Conservation (phyloP, 352 stramenopile species). For the Phytophthora parvispora region DNA sequence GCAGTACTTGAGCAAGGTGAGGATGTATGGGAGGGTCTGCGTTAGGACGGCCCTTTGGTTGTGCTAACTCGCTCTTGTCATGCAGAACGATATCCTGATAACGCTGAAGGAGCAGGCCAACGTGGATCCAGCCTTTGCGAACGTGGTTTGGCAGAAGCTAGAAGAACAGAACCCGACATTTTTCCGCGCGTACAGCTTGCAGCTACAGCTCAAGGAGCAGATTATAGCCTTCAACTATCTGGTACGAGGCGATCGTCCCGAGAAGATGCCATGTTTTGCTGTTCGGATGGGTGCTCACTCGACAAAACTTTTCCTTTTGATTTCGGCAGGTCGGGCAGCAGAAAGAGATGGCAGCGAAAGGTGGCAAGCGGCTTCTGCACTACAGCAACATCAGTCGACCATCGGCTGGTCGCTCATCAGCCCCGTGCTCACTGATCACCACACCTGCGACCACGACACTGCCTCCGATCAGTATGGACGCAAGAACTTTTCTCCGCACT, state of each 20-base stretch:
- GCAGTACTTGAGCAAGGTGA: constrained; percentile 92
- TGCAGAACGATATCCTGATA: constrained; percentile 72
- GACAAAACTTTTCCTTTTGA: background rate
- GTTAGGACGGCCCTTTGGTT: too few species aligned
- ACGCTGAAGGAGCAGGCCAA: constrained; percentile 77
- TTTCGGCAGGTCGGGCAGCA: constrained; percentile 72
- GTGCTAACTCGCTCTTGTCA: background rate
- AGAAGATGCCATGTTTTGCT: too few species aligned
- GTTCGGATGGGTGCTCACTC: too few species aligned
- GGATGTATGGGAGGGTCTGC: too few species aligned
- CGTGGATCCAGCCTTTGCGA: constrained; percentile 87
- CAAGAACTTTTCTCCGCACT: constrained; percentile 36
- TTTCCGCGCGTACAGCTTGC: constrained; percentile 88
- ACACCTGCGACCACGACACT: constrained; percentile 33
- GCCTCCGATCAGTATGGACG: constrained; percentile 41
- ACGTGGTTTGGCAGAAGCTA: constrained; percentile 93
- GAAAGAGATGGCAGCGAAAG: constrained; percentile 75
- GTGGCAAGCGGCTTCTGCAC: constrained; percentile 41
- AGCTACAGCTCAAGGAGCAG: constrained; percentile 92
- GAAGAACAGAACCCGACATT: constrained; percentile 93
- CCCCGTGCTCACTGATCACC: constrained; percentile 26
- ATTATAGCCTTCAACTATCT: constrained; percentile 94
- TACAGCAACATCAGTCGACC: constrained; percentile 36
- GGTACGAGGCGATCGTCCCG: constrained; percentile 40
- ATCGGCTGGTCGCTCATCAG: constrained; percentile 13